Evolutionary conservation across 2,329 filamentous ascomycete species (phyloP), one percentile per base, ranked within the genome.

Genomic region (Dothistroma pini): DNA sequence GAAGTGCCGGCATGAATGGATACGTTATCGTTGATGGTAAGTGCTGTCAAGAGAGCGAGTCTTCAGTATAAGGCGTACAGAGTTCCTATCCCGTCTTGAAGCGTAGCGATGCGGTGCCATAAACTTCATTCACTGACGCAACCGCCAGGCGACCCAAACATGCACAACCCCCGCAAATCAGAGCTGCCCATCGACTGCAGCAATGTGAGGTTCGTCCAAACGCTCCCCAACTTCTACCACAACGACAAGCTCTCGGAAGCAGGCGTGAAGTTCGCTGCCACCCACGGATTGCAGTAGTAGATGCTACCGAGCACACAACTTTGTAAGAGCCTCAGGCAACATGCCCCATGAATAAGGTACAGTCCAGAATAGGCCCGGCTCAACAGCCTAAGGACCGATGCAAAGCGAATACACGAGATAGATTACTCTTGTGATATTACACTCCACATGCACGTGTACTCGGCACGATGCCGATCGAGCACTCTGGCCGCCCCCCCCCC

Each of bases 21-120:
- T 48, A 56, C 14, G 21, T 48, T 12, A 22, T 56, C 38, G 41
- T 56, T 48, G 54, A 56, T n/a, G 54, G 52, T 54, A 12, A n/a
- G 51, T 7, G 16, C 29, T 34, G 8, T 19, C n/a, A n/a, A n/a
- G 41, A n/a, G n/a, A 44, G 41, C 41, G 41, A 19, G 41, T n/a
- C n/a, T 10, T 14, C 8, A 21, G 16, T 14, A 19, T 44, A 14
- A 44, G 41, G 2, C n/a, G 5, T 14, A n/a, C 16, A 44, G 41
- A 44, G 8, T 16, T 14, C 16, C 14, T 4, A 5, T 5, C 41
- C 16, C 14, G 6, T 44, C 41, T 44, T 14, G 41, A 44, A 19
- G 41, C 41, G n/a, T 44, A 8, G 9, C 8, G 16, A n/a, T 4
- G 14, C 41, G n/a, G 5, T 19, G 14, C 16, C n/a, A 2, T 44